These are phyloP conservation scores for Teunomyces lycoperdinae DNA, from an alignment of 805 yeast species.

Conservation along the genomic window DNA sequence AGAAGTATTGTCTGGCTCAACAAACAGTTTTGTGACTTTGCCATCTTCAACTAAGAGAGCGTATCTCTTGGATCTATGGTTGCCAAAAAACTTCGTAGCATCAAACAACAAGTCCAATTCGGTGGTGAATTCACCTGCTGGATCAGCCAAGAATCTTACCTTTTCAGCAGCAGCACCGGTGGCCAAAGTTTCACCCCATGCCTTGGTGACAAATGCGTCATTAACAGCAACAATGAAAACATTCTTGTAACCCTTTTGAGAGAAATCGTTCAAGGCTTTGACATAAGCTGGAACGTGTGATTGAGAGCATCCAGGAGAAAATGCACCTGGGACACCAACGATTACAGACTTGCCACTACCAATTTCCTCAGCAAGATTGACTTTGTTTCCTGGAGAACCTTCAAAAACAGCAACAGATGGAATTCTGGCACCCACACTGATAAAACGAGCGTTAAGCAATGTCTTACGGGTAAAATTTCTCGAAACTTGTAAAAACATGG, in stretches of 20 bases:
- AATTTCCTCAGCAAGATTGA: conserved; percentile 51
- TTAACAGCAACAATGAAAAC: conserved; percentile 75
- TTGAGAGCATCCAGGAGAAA: conserved; percentile 75
- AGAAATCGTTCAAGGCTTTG: conserved; percentile 47
- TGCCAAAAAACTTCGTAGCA: conserved; percentile 75
- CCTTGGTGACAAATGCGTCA: conserved; percentile 81
- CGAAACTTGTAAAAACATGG: conserved; percentile 5
- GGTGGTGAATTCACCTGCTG: conserved; percentile 68
- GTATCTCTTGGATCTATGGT: conserved; percentile 68
- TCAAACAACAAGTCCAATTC: conserved; percentile 69
- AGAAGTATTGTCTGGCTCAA: conserved; percentile 80
- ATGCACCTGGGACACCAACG: conserved; percentile 59
- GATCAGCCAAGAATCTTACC: conserved; percentile 71
- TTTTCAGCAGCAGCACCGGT: conserved; percentile 21
- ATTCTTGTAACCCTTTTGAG: conserved; percentile 61
- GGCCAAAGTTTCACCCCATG: conserved; percentile 58
- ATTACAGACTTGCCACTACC: conserved; percentile 33
- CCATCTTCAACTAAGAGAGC: conserved; percentile 78
- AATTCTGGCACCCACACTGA: conserved; percentile 53
- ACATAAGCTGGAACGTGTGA: conserved; percentile 75
- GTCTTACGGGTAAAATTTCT: background rate
- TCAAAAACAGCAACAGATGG: conserved; percentile 59
- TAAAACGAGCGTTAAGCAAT: conserved; percentile 6
- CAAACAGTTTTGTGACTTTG: conserved; percentile 58
- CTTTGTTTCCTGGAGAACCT: conserved; percentile 61